phyloP scores from a whole-genome alignment of 768 basidiomycete genomes.

The Mycena alexandri region DNA sequence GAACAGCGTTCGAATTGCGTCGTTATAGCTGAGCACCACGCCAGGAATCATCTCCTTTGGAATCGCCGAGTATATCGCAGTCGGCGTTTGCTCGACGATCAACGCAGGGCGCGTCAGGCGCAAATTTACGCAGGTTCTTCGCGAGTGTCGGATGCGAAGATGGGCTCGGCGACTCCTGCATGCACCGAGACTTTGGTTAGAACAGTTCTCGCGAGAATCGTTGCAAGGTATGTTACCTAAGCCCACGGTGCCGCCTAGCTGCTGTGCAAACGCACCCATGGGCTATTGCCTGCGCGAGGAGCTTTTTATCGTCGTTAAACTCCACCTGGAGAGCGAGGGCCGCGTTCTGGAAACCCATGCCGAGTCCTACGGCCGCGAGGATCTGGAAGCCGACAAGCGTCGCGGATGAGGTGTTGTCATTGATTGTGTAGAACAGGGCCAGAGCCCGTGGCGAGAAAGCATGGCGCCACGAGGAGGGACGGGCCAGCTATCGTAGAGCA shows the following conservation, averaged over 20 bases:
- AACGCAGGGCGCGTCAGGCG: constrained; percentile 30
- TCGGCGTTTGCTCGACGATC: constrained; percentile 24
- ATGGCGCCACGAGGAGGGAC: constrained; percentile 25
- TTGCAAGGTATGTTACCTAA: too few species aligned
- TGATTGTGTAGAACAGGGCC: constrained; percentile 28
- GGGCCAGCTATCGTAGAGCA: constrained; percentile 10
- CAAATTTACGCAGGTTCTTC: constrained; percentile 24
- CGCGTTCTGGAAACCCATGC: constrained; percentile 37
- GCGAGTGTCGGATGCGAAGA: constrained; percentile 26
- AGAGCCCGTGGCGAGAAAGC: constrained; percentile 30
- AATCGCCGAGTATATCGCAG: constrained; percentile 29
- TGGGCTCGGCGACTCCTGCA: constrained; percentile 28
- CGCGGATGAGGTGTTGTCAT: not conserved
- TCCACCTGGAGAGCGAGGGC: constrained; percentile 37
- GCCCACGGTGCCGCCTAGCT: constrained; percentile 26
- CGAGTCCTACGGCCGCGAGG: constrained; percentile 32
- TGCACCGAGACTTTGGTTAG: too few species aligned
- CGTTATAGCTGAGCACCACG: constrained; percentile 23
- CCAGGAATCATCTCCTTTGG: constrained; percentile 29
- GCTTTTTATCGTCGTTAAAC: constrained; percentile 12
- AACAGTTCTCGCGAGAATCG: too few species aligned
- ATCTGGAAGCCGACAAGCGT: constrained; percentile 34
- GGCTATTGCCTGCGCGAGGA: constrained; percentile 34
- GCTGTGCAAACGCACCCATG: constrained; percentile 33
- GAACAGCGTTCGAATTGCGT: constrained; percentile 21